Evolutionary conservation across 495 filamentous ascomycete genomes (phyloP), one percentile per base, ranked within the genome.

Genomic region (Podospora appendiculata): DNA sequence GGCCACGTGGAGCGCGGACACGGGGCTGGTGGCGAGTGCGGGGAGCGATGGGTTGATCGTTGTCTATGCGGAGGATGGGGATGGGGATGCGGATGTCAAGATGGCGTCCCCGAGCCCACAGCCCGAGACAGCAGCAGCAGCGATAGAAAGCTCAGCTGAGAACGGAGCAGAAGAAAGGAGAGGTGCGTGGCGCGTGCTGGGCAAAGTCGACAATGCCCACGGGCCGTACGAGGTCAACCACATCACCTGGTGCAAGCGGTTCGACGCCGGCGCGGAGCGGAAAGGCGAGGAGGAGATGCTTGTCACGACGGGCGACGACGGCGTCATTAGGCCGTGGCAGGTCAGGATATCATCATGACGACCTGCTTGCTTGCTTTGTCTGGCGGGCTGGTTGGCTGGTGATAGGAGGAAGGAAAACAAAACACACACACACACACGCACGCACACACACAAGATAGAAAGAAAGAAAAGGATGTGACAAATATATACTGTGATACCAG

Each of bases 221-320:
- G 90, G 86, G 0, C 87, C 93, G 6, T 96, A 89, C 63, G 93
- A 98, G 67, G 74, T 97, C 57, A 98, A 98, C 55, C 87, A 95
- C 64, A 80, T 90, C 33, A 79, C 80, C 8, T 97, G 93, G 92
- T 83, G 82, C 46, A 77, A 72, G 59, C 62, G 82, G 39, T 84
- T 72, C 57, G 82, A 85, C 54, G 51, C 66, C 4, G 76, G 65
- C 7, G 70, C 78, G 3, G 72, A 74, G 41, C 66, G 63, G 45
- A 71, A 58, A 48, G 66, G 68, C 7, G 74, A 75, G 7, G 84
- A 91, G 56, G 89, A 93, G 67, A 80, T 91, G 57, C 67, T 94
- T 46, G 73, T 92, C 11, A 85, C 84, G 8, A 89, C 87, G 2
- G 89, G 87, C 5, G 89, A 94, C 60, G 89, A 94, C 68, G 89